These are phyloP conservation scores for Viola odorata DNA, from an alignment of 345 rosid genomes.

Conservation along the genomic window DNA sequence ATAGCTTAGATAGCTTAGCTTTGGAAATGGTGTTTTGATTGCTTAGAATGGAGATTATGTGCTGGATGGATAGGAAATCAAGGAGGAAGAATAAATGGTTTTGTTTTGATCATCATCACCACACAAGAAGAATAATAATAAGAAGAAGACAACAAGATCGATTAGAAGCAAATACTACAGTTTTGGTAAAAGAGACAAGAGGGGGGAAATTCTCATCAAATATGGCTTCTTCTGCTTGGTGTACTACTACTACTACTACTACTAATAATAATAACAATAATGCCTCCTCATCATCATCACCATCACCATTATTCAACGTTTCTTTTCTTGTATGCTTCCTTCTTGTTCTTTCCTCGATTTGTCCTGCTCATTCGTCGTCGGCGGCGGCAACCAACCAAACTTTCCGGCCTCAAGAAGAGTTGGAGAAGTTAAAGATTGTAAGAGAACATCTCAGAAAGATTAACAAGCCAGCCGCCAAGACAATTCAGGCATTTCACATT, in stretches of 20 bases:
- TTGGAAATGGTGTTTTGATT: conserved; percentile 40
- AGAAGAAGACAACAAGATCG: conserved; percentile 26
- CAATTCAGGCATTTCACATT: conserved; percentile 53
- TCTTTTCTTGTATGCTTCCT: conserved; percentile 35
- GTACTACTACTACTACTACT: conserved; percentile 10
- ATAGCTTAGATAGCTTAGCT: not conserved
- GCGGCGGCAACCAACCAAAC: conserved; percentile 45
- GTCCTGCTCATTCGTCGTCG: conserved; percentile 41
- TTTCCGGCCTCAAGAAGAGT: conserved; percentile 56
- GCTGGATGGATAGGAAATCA: conserved; percentile 39
- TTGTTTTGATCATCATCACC: conserved; percentile 40
- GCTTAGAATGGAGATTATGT: conserved; percentile 29
- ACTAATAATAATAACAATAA: no score
- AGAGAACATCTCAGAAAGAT: conserved; percentile 64
- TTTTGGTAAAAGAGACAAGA: conserved; percentile 12
- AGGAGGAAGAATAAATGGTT: conserved; percentile 40
- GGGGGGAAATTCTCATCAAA: conserved; percentile 26
- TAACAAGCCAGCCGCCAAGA: conserved; percentile 81
- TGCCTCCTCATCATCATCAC: no score
- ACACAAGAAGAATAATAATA: conserved; percentile 41
- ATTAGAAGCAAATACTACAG: not conserved
- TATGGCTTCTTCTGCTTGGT: conserved; percentile 34
- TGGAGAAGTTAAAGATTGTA: conserved; percentile 45
- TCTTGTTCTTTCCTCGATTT: conserved; percentile 40
- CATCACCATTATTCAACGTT: conserved; percentile 24